These are phyloP conservation scores for Thinopyrum obtusiflorum DNA, from an alignment of 202 grass and related monocot species.

Conservation along the genomic window DNA sequence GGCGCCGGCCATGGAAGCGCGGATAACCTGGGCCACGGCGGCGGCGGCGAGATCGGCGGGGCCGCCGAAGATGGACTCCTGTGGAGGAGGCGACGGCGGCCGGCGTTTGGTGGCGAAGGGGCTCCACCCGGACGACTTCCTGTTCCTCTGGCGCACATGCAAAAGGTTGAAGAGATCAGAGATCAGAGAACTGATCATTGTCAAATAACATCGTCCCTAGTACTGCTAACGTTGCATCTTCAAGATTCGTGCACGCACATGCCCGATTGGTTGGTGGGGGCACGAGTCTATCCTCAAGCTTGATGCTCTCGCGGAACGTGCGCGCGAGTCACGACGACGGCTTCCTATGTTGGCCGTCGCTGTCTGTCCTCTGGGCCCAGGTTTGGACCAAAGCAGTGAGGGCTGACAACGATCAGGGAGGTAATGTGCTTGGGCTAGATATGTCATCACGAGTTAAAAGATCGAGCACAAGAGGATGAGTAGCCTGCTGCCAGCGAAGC, in stretches of 20 bases:
- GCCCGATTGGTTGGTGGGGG: not conserved
- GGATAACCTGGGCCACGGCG: constrained; percentile 23
- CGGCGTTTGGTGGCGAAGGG: constrained; percentile 30
- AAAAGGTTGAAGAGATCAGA: not conserved
- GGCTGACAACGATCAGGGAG: not conserved
- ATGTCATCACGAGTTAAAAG: not conserved
- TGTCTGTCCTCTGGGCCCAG: not conserved
- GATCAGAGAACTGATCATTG: not conserved
- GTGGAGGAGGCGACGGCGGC: constrained; percentile 25
- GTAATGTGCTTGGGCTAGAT: constrained; percentile 10
- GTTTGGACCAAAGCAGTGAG: not conserved
- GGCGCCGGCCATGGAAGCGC: constrained; percentile 20
- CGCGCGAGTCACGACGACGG: not conserved
- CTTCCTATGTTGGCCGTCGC: not conserved
- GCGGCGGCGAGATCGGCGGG: constrained; percentile 26
- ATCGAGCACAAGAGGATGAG: not conserved
- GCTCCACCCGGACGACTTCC: constrained; percentile 29
- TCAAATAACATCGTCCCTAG: not conserved
- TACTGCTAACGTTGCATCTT: not conserved
- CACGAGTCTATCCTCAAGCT: not conserved
- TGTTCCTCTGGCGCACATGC: constrained; percentile 39
- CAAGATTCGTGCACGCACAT: constrained; percentile 23
- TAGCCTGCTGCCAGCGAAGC: not conserved
- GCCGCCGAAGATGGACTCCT: constrained; percentile 19
- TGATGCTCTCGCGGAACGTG: constrained; percentile 1